Conservation (phyloP, 352 stramenopile species). For the Plasmopara muralis region DNA sequence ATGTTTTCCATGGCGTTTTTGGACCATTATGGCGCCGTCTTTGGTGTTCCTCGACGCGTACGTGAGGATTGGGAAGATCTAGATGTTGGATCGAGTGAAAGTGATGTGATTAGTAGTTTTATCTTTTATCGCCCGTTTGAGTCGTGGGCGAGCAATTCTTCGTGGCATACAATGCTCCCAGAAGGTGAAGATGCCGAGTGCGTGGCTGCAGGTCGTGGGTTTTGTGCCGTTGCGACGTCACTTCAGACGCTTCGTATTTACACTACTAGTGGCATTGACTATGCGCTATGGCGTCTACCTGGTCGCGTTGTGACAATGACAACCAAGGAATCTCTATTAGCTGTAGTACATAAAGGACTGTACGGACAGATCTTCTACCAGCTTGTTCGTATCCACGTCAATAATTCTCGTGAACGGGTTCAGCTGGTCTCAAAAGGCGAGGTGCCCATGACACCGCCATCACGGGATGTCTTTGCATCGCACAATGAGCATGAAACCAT, state of each 20-base stretch:
- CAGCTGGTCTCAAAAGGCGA: conserved; percentile 34
- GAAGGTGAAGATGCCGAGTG: conserved; percentile 69
- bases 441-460: conserved; percentile 52
- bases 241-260: conserved; percentile 68
- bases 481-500: conserved; percentile 56
- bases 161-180: conserved; percentile 65
- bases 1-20: conserved; percentile 72
- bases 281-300: conserved; percentile 50
- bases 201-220: conserved; percentile 49
- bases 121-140: conserved; percentile 83
- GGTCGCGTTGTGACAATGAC: conserved; percentile 72
- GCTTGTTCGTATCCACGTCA: conserved; percentile 41
- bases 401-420: conserved; percentile 37
- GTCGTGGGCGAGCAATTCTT: conserved; percentile 74
- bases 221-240: conserved; percentile 71
- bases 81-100: conserved; percentile 23
- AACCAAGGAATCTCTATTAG: conserved; percentile 42
- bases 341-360: conserved; percentile 59
- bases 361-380: conserved; percentile 46
- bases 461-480: conserved; percentile 58
- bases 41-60: conserved; percentile 52
- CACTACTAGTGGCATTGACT: conserved; percentile 59
- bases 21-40: conserved; percentile 67
- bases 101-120: conserved; percentile 58
- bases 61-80: conserved; percentile 62